Base-by-base conservation (phyloP, 116 monocot genomes). In the Zostera marina region DNA sequence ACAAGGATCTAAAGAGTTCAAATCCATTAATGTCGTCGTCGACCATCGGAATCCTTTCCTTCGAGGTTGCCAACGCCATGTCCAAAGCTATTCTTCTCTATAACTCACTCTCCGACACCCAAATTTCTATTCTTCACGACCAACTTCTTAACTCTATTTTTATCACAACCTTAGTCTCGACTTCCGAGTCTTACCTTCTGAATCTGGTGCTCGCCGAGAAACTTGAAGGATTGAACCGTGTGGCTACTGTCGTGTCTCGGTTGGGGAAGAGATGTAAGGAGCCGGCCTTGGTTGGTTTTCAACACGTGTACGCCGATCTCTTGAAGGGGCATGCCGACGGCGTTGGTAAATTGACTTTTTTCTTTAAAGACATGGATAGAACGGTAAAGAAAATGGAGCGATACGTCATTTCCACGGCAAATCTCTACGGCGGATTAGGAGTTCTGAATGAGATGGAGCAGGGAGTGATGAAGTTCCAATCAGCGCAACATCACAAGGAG, bases 261-360 rank as follows among this genome's bases (percentile, higher is more conserved):
- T 69, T 87, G 39, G 92, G 92, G 13, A 73, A 78, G 51, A 76
- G 76, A 42, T 87, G 92, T 84, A 44, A 65, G n/a, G 74, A 65
- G 38, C 84, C 69, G 17, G 67, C 74, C 9, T 75, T 83, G 46
- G 23, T 74, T 20, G 92, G 82, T 11, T 92, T 92, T 72, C 83
- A 87, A 52, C 92, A 87, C 67, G 79, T 87, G 42, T 88, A 87
- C 65, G 47, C 81, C 58, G 87, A 88, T 57, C 74, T 84, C 53
- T 71, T 88, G 58, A 53, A 62, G 20, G 76, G 72, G 41, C 67
- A 69, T 47, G 43, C 69, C 44, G 66, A 70, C 52, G 32, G 2
- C 32, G 69, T 79, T 24, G 26, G 66, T 54, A 42, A 62, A 21
- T 51, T 80, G 47, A 62, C 66, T 39, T 66, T 78, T 63, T 46